Base-by-base conservation (phyloP, 2,329 filamentous ascomycete species). In the Botrytis tulipae region DNA sequence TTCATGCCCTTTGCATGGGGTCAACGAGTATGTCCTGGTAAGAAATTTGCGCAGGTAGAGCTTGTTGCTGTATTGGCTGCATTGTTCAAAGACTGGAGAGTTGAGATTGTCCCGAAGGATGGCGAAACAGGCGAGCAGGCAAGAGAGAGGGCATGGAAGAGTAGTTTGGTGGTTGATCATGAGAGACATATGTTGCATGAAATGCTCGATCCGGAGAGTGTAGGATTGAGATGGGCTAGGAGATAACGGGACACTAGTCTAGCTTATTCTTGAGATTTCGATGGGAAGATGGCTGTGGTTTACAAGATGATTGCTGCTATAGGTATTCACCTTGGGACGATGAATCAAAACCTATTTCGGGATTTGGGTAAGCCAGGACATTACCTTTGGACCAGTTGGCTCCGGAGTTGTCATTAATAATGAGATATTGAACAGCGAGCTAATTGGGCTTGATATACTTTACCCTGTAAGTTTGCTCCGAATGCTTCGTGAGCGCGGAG, bases 131-230 rank as follows among this genome's bases (percentile, higher is more conserved):
- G 25, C 12, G 42, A 70, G 12, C 54, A 73, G 54, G 54, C 44
- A 12, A 51, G 54, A 40, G 5, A 25, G 20, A 70, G 65, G 57
- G 63, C 14, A 40, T 73, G 71, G 63, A 69, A 32, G 29, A 42
- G 22, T 20, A 61, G 63, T 54, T 44, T 61, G 54, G 71, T 61
- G 25, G 54, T 62, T 16, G 71, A 61, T 37, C 54, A 73, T 16
- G 40, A 70, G 10, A 14, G 54, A 5, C 37, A 66, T 51, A 73
- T 73, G 63, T 48, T 69, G 25, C 71, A 69, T 73, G 63, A 61
- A 67, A 69, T 54, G 51, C 8, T 32, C 16, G 25, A 62, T 1
- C n/a, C 46, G 2, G 37, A 72, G 61, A 72, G 61, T 29, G 62
- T 68, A 14, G 61, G 61, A 10, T 35, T 59, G 48, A 59, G 37